Base-by-base conservation (phyloP, 805 yeast genomes). In the Schizosaccharomyces octosporus region DNA sequence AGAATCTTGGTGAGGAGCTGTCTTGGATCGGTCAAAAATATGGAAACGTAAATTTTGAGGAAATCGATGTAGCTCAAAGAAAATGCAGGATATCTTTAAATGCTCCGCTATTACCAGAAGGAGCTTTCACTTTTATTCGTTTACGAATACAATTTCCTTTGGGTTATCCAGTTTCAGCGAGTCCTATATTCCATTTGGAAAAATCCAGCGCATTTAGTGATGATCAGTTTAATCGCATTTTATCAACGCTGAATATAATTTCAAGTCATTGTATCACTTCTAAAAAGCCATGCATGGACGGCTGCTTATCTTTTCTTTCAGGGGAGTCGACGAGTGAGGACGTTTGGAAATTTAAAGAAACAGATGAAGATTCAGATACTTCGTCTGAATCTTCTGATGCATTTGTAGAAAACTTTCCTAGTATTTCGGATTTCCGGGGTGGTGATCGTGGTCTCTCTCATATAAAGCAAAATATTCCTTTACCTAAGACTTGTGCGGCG, bases 401-500 rank as follows among this genome's bases (percentile, higher is more conserved):
- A 2, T 27, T 48, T 17, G 64, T 48, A 19, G 62, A 45, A 39
- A 45, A 27, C 19, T 55, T 39, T 21, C 61, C 57, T 3, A 19
- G 27, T 1, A 19, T 21, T 17, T 36, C 51, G 32, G 43, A 51
- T 42, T 54, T 48, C 48, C 63, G 55, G 51, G 51, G 51, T 17
- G 51, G 51, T 19, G 51, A 45, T 45, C 51, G 51, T 7, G 51
- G 51, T 24, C 51, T 45, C 51, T 24, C 57, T 9, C 58, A 36
- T 59, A 29, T 17, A 7, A 55, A 61, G 36, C 59, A 63, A 41
- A 62, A 59, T 51, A 86, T 95, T 0, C 97, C 97, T 0, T 78
- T 89, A 15, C 96, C 97, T 0, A 88, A 86, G 68, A 93, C 88
- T 9, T 89, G 95, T 73, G 96, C 96, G 9, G 96, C 95, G 0